A percentile compares a stretch with the other conserved stretches of the same genome.
phyloP scores from a whole-genome alignment of 345 rosid species.

The Capsella bursapastoris region DNA sequence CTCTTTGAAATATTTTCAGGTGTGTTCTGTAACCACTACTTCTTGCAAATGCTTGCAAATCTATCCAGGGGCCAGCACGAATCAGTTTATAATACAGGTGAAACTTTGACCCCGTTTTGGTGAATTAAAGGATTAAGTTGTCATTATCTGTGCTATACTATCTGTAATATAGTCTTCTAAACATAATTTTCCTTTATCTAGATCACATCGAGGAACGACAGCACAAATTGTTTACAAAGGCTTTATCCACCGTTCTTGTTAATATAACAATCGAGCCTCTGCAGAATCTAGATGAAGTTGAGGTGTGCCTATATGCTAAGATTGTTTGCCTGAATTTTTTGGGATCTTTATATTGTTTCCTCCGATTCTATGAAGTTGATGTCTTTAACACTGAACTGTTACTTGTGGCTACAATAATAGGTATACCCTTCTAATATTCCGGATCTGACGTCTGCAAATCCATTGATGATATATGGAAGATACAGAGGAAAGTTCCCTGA shows the following conservation, averaged over 20 bases:
- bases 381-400: constrained; percentile 17
- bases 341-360: neutral
- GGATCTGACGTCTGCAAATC: constrained; percentile 67
- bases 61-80: constrained; percentile 73
- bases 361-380: constrained; percentile 11
- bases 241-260: constrained; percentile 61
- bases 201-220: constrained; percentile 64
- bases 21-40: constrained; percentile 87
- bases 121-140: constrained; percentile 1
- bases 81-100: constrained; percentile 59
- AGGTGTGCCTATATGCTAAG: constrained; percentile 57
- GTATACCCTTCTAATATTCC: constrained; percentile 62
- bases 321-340: constrained; percentile 21
- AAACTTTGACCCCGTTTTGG: constrained; percentile 8
- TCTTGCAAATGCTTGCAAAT: constrained; percentile 75
- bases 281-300: constrained; percentile 69
- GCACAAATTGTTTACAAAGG: constrained; percentile 60
- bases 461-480: constrained; percentile 68
- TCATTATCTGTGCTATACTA: neutral
- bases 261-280: constrained; percentile 61
- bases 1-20: constrained; percentile 53
- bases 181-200: constrained; percentile 39
- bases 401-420: constrained; percentile 48
- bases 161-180: constrained; percentile 3
- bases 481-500: constrained; percentile 68